A percentile compares a stretch with the other conserved stretches of the same genome.
These are phyloP conservation scores for Cladochytrium replicatum DNA, from an alignment of 192 early-diverging fungal species.

Conservation along the genomic window DNA sequence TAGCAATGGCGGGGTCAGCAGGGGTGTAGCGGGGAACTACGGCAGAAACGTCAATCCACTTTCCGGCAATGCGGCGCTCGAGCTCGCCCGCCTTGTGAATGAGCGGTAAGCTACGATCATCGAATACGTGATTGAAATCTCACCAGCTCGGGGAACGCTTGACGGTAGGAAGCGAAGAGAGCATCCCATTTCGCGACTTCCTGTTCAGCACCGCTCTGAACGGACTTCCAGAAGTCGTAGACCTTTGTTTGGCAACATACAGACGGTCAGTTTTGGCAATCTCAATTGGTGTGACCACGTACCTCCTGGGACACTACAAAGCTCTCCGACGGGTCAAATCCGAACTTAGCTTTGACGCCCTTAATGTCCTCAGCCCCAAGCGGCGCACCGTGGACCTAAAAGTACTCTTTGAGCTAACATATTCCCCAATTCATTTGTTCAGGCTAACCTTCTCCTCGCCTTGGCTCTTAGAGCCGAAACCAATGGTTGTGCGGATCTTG, in stretches of 20 bases:
- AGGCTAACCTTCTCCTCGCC: slow-evolving; percentile 85
- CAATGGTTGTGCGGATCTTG: slow-evolving; percentile 84
- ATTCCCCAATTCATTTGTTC: too few species aligned
- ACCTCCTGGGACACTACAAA: slow-evolving; percentile 69
- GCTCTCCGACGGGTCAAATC: slow-evolving; percentile 64
- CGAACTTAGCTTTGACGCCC: slow-evolving; percentile 70
- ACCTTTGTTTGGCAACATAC: slow-evolving; percentile 10
- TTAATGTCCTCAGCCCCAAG: slow-evolving; percentile 70
- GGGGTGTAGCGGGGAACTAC: slow-evolving; percentile 73
- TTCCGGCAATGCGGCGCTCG: slow-evolving; percentile 51
- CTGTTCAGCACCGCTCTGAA: slow-evolving; percentile 48
- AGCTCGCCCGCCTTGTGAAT: slow-evolving; percentile 53
- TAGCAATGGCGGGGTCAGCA: slow-evolving; percentile 66
- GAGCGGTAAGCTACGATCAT: background rate
- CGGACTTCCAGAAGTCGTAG: slow-evolving; percentile 34
- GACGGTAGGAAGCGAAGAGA: slow-evolving; percentile 60
- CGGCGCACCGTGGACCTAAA: slow-evolving; percentile 88
- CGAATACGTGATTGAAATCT: too few species aligned
- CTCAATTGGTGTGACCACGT: too few species aligned
- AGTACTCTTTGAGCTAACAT: too few species aligned
- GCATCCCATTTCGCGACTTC: slow-evolving; percentile 66
- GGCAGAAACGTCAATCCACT: slow-evolving; percentile 65
- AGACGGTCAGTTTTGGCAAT: background rate
- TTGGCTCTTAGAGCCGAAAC: slow-evolving; percentile 77
- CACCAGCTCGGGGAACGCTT: slow-evolving; percentile 54